phyloP scores from a whole-genome alignment of 2,329 filamentous ascomycete genomes.

The Ceratocystis albifundus region DNA sequence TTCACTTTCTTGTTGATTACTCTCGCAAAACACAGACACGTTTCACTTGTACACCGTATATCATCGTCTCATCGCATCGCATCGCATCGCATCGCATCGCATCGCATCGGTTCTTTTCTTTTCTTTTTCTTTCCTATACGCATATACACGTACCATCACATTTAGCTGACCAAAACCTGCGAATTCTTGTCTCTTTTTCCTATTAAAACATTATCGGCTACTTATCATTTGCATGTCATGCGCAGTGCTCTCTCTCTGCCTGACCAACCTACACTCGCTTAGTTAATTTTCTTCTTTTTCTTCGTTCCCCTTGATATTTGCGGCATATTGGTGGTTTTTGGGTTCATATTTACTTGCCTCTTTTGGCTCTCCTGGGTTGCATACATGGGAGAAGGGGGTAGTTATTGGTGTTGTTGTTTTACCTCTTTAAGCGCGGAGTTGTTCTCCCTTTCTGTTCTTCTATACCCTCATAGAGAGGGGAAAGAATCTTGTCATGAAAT shows the following conservation, averaged over 20 bases:
- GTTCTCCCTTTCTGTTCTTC: not conserved
- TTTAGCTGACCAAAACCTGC: not conserved
- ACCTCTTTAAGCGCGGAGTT: not conserved
- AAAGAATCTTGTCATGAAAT: too few relatives aligned
- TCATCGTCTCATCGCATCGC: not conserved
- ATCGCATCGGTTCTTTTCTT: too few relatives aligned
- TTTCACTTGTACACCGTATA: not conserved
- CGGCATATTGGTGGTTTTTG: not conserved
- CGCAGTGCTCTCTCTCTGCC: constrained; percentile 2
- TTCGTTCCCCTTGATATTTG: not conserved
- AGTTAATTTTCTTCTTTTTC: not conserved
- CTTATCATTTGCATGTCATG: constrained; percentile 1
- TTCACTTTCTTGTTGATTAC: not conserved
- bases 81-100: not conserved
- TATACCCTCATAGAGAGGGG: too few relatives aligned
- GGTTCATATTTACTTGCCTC: not conserved
- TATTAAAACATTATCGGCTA: not conserved
- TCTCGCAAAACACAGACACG: not conserved
- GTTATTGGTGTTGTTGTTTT: too few relatives aligned
- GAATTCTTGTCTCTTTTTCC: not conserved
- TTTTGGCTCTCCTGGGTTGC: not conserved
- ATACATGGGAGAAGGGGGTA: too few relatives aligned
- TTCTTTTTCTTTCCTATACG: not conserved
- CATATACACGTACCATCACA: not conserved
- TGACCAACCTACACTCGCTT: constrained; percentile 5